Evolutionary conservation across 768 basidiomycete genomes (phyloP), one percentile per base, ranked within the genome.

Genomic region (Arthromyces matolae): DNA sequence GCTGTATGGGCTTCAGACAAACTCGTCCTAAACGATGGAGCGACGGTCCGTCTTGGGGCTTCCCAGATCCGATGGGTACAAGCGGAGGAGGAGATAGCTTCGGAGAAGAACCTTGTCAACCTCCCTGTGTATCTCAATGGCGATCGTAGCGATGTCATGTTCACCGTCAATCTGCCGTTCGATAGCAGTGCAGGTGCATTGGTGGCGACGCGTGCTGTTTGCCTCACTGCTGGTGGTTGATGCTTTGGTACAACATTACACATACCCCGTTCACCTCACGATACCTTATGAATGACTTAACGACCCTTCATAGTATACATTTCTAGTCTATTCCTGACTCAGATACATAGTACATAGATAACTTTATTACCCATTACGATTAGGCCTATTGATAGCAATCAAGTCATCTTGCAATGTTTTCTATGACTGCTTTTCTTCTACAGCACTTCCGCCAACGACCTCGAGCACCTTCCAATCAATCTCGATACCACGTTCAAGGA

Each of bases 51-150:
- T 33, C 71, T 95, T 38, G 79, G 80, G 43, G 78, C 91, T 19
- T 94, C 89, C 8, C 91, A 93, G 62, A 72, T 97, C 35, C 79
- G 85, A 42, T 97, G 94, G 94, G 80, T 87, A 2, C 87, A 91
- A 61, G 63, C 67, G 7, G 70, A 75, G 31, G 76, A 75, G 28
- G 57, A 64, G 5, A 44, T 68, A 14, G 59, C 61, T 25, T 60
- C 61, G 27, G 60, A 60, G 28, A 60, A 61, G 27, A 69, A 67
- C 42, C 56, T 80, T 46, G 88, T 94, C 59, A 88, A 84, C 54
- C 71, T 98, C 18, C 95, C 94, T 0, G 89, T 96, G 35, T 98
- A 96, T 66, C 79, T 97, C 62, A 96, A 97, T 67, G 75, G 77
- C 54, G 88, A 92, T 68, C 80, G 94, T 42, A 87, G 83, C 62